Base-by-base conservation (phyloP, 148 eudicot species). In the Pouteria glomerata region DNA sequence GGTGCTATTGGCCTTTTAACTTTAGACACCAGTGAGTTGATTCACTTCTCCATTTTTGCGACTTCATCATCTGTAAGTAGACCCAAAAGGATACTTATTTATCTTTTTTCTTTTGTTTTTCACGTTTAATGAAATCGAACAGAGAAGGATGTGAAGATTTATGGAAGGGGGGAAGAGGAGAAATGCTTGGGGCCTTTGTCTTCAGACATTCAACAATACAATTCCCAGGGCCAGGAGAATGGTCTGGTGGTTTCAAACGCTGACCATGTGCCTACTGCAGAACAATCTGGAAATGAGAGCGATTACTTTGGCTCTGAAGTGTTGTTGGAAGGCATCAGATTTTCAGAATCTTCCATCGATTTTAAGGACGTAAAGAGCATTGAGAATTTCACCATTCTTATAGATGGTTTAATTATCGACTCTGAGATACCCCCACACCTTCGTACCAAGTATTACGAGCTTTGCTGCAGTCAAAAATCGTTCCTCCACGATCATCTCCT, bases 371-470 rank as follows among this genome's bases (percentile, higher is more conserved):
- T 85, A 33, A 85, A 85, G 76, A 12, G 72, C 24, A 41, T 74
- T 0, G 59, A 77, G 3, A 63, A 69, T 56, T 85, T 85, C 74
- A 72, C 34, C 21, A 75, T 85, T 50, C 64, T 79, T 15, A 81
- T 82, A 56, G 80, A 82, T 69, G 81, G 78, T 56, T 27, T 79
- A 44, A 30, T 70, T 26, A 34, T 79, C 37, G 85, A 82, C 73
- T 78, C 77, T 5, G 70, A 76, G 73, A 69, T 79, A 8, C 85
- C 82, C 7, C 63, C 26, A 44, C 71, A 82, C 42, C 53, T 75
- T n/a, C 70, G 65, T 3, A 13, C 45, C 50, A 82, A 76, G 74
- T 90, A 87, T 58, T 84, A 84, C 14, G 80, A 84, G 26, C 83
- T 90, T 0, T 90, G 91, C 69, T 45, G 64, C 69, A 70, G 71